These are phyloP conservation scores for Hylodesmum podocarpum DNA, from an alignment of 306 rosid genomes.

Conservation along the genomic window DNA sequence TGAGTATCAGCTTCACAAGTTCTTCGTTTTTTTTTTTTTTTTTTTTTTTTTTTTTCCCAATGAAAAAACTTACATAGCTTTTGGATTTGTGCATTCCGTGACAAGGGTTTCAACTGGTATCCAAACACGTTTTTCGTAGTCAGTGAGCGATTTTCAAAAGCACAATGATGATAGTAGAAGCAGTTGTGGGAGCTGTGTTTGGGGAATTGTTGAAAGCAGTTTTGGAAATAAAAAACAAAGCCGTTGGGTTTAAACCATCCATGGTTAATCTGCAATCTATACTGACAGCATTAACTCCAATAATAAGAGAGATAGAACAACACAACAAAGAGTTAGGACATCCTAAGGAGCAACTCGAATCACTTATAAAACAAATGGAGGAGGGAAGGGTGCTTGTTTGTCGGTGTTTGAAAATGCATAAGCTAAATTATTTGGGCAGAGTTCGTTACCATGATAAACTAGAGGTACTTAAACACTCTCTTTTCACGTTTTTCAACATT, in stretches of 20 bases:
- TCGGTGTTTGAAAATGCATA: background rate
- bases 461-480: background rate
- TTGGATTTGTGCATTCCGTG: too few species aligned
- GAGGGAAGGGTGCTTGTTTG: background rate
- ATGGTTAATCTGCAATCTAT: background rate
- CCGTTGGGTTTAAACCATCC: background rate
- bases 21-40: too few species aligned
- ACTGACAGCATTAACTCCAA: background rate
- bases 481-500: too few species aligned
- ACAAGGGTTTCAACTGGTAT: too few species aligned
- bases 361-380: background rate
- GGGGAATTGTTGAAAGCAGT: background rate
- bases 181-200: background rate
- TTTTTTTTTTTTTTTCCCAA: too few species aligned
- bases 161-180: background rate
- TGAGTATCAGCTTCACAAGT: too few species aligned
- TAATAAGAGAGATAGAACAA: background rate
- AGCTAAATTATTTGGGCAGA: background rate
- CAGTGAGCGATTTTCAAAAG: too few species aligned
- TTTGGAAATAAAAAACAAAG: background rate
- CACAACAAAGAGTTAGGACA: background rate
- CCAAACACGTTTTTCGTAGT: too few species aligned
- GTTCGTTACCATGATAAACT: background rate
- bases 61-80: too few species aligned
- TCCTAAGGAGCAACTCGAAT: background rate